phyloP scores from a whole-genome alignment of 306 rosid species.

The Fagus crenata region DNA sequence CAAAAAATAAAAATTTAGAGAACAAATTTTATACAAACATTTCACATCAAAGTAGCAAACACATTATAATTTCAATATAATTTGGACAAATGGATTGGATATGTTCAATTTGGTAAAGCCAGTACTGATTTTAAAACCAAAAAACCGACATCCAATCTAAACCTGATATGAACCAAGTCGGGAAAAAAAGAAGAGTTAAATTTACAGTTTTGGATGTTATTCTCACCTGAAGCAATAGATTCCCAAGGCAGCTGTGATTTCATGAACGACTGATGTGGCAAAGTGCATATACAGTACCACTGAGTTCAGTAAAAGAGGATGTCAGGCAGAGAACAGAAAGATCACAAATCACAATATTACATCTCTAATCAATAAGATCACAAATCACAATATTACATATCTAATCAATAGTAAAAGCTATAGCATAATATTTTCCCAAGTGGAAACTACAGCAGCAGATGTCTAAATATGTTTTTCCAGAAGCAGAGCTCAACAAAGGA shows the following conservation, averaged over 20 bases:
- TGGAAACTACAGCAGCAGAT: constrained; percentile 6
- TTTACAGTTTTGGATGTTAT: neutral
- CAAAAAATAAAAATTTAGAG: neutral
- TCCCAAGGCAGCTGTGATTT: constrained; percentile 82
- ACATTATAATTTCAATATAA: neutral
- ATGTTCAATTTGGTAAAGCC: neutral
- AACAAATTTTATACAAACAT: neutral
- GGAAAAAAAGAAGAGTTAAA: neutral
- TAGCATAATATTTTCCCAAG: neutral
- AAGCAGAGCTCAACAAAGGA: neutral
- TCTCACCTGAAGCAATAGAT: constrained; percentile 91
- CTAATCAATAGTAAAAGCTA: constrained; percentile 4
- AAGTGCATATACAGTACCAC: constrained; percentile 77
- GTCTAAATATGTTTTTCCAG: neutral
- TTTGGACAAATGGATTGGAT: neutral
- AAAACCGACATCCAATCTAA: constrained; percentile 1
- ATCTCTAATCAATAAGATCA: constrained; percentile 14
- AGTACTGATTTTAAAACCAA: neutral
- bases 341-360: constrained; percentile 5
- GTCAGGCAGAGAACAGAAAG: constrained; percentile 23
- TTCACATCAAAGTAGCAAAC: neutral
- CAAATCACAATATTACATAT: constrained; percentile 16
- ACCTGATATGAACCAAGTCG: neutral
- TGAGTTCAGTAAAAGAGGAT: constrained; percentile 38
- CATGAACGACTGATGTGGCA: constrained; percentile 73